Evolutionary conservation across 2,329 filamentous ascomycete species (phyloP).

Genomic region (Eutypa lata): DNA sequence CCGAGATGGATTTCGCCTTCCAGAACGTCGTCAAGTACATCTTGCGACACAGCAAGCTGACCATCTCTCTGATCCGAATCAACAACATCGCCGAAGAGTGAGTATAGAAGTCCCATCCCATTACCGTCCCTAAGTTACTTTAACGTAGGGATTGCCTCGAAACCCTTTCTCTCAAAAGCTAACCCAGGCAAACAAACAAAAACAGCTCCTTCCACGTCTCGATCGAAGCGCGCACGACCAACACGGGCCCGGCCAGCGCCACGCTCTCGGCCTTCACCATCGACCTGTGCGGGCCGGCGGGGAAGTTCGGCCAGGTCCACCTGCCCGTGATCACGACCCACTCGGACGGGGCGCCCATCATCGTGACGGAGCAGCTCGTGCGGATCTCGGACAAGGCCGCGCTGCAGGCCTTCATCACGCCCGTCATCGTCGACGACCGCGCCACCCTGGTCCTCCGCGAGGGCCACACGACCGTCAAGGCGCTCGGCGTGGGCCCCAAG

Average conservation of each 20-base stretch:
- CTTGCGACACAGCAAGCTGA: conserved; percentile 17
- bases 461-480: conserved; percentile 14
- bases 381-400: conserved; percentile 18
- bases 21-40: conserved; percentile 15
- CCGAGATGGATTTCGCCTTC: conserved; percentile 21
- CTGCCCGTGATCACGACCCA: conserved; percentile 17
- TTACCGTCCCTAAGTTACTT: too few species aligned
- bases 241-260: conserved; percentile 17
- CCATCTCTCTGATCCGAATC: conserved; percentile 22
- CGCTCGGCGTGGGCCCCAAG: conserved; percentile 16
- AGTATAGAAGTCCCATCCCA: conserved; percentile 11
- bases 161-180: background rate
- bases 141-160: too few species aligned
- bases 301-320: conserved; percentile 19
- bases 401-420: conserved; percentile 18
- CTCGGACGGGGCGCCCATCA: conserved; percentile 14
- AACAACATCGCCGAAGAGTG: conserved; percentile 25
- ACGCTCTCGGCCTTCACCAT: conserved; percentile 13
- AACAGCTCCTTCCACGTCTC: conserved; percentile 21
- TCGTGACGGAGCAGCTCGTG: conserved; percentile 18
- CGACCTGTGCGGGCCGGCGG: conserved; percentile 13
- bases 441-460: conserved; percentile 17
- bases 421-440: conserved; percentile 9
- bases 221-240: conserved; percentile 18
- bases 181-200: conserved; percentile 3